A percentile compares a stretch with the other conserved stretches of the same genome.
phyloP scores from a whole-genome alignment of 2,329 filamentous ascomycete genomes.

The Triangularia setosa region DNA sequence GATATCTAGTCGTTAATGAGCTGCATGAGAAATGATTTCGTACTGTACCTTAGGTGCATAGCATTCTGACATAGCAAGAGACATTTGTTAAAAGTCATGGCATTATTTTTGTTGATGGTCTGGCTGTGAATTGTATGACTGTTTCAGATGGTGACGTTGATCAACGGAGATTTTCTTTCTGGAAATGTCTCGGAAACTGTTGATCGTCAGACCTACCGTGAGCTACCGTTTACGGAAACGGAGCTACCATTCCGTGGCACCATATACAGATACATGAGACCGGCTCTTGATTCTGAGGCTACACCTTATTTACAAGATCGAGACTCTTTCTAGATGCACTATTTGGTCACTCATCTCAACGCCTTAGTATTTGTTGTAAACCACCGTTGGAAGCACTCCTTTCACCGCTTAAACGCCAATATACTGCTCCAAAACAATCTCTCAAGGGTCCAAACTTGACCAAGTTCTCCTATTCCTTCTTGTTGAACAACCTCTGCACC shows the following conservation, averaged over 20 bases:
- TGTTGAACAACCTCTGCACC: slow-evolving; percentile 45
- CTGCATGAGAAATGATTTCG: slow-evolving; percentile 21
- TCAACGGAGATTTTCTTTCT: not conserved
- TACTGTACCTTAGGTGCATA: slow-evolving; percentile 5
- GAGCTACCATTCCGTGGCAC: not conserved
- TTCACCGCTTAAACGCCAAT: no score
- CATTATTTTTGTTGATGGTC: not conserved
- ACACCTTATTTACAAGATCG: no score
- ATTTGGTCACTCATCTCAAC: no score
- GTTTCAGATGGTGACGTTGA: not conserved
- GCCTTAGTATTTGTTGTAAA: no score
- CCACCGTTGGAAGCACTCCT: no score
- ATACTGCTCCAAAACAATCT: no score
- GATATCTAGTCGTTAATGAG: slow-evolving; percentile 16
- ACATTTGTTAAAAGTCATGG: not conserved
- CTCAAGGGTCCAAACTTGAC: no score
- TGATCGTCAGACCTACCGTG: not conserved
- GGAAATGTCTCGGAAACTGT: not conserved
- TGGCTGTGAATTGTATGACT: not conserved
- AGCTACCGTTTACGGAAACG: not conserved
- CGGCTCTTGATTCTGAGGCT: not conserved
- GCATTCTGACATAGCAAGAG: not conserved
- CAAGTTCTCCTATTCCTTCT: not conserved
- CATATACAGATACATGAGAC: not conserved
- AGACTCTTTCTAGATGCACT: no score